Evolutionary conservation across 768 basidiomycete genomes (phyloP), one percentile per base, ranked within the genome.

Genomic region (Chalciporus piperatus): DNA sequence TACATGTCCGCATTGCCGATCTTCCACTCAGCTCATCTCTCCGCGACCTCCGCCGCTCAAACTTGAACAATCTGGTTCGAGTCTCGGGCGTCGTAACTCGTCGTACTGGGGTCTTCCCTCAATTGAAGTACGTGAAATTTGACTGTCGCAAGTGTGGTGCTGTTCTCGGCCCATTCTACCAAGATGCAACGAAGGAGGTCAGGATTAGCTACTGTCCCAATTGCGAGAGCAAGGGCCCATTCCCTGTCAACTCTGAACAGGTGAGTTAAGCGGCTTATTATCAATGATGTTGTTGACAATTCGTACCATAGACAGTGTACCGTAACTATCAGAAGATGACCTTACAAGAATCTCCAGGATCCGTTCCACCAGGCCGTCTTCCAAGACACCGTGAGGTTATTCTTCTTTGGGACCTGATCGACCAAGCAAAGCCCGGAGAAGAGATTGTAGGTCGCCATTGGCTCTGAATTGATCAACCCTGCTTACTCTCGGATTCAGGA

Each of bases 311-410:
- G 92, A 99, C 97, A 1, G 85, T 99, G 3, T 99, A 98, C 69
- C 82, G 97, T 49, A 99, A 99, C 69, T 98, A 97, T 67, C 97
- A 99, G 70, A 96, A 92, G 71, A 91, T 98, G 92, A 98, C 95
- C 6, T 71, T 99, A 39, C 97, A 99, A 66, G 97, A 99, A 67
- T 95, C 93, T 7, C 97, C 97, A 11, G 97, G 97, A 3, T 92
- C 92, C 3, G 97, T 99, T 1, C 97, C 97, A 48, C 94, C 97
- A 17, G 97, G 97, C 70, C 92, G 97, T 61, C 77, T 98, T 7
- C 97, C 97, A 4, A 80, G 97, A 45, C 97, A 99, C 70, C 87
- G 97, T 42, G 97, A 99, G 68, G 94, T 99, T 23, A 84, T 99
- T 54, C 79, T 98, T 1, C 78, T 99, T 12, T 98, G 97, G 97